Base-by-base conservation (phyloP, 1,284 basidiomycete genomes). In the Cryptococcus hybrid region DNA sequence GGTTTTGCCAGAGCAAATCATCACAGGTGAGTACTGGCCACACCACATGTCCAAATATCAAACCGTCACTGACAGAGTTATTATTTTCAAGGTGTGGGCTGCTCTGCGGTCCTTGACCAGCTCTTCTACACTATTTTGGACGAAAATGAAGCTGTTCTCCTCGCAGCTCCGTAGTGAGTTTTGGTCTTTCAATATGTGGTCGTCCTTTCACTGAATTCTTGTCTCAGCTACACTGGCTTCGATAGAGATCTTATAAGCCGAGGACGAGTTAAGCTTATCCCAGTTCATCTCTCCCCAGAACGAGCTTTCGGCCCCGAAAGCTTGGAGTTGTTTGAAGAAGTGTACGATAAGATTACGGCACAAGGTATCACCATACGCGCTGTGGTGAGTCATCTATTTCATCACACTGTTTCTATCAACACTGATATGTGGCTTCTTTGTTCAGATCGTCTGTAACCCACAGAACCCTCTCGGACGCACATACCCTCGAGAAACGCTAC, bases 381-480 rank as follows among this genome's bases (percentile, higher is more conserved):
- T 3, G 67, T 75, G 4, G 69, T 74, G 54, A 57, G 69, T 70
- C 3, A 3, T 15, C 34, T 3, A 30, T 24, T 34, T 12, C 5
- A 43, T 48, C 46, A 11, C 4, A 30, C 11, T 13, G 35, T 5
- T 42, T 39, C 9, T 9, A 30, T 43, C 5, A 40, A 6, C 8
- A 15, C 8, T 30, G 34, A 47, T 7, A 5, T 13, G 7, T 11
- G 36, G 18, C 18, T 36, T 9, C 15, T 18, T 7, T 13, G 34
- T 3, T n/a, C 42, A 71, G 69, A 74, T 81, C 52, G 59, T 80
- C 0, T 77, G 75, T 52, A 80, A 80, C 54, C 79, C 80, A 2
- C 76, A 79, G 57, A 81, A 81, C 61, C 80, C 79, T 0, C 67
- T 78, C 0, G 79, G 76, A n/a, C 58, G 71, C 51, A 73, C 75